These are phyloP conservation scores for Mycena citricolor DNA, from an alignment of 1,284 basidiomycete species.

Conservation along the genomic window DNA sequence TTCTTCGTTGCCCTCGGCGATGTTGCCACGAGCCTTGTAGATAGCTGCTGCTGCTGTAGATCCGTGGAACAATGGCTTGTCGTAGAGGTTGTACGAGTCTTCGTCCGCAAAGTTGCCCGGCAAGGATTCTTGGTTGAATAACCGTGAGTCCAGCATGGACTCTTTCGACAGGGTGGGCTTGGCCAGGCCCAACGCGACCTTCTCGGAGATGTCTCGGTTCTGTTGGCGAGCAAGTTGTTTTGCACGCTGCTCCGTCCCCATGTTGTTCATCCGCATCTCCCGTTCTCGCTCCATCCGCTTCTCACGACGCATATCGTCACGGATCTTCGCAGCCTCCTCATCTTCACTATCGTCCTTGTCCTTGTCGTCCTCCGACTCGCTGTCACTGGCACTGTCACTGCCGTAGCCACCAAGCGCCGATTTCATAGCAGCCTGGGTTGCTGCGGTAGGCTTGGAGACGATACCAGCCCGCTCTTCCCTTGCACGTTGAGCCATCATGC, in stretches of 20 bases:
- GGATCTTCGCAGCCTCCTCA: conserved; percentile 81
- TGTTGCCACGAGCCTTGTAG: conserved; percentile 90
- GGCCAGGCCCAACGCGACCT: conserved; percentile 95
- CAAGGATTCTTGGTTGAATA: conserved; percentile 96
- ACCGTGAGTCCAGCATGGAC: conserved; percentile 92
- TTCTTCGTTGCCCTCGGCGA: conserved; percentile 82
- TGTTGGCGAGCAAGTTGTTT: conserved; percentile 94
- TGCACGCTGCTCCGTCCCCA: conserved; percentile 96
- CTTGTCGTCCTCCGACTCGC: conserved; percentile 35
- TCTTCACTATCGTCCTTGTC: conserved; percentile 65
- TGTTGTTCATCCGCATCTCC: conserved; percentile 98
- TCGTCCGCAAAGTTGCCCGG: conserved; percentile 85
- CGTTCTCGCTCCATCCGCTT: conserved; percentile 93
- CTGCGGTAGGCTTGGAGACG: conserved; percentile 56
- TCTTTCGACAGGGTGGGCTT: conserved; percentile 96
- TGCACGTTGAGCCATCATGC: conserved; percentile 91
- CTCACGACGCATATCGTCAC: conserved; percentile 90
- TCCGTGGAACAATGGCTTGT: conserved; percentile 94
- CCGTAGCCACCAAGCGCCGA: conserved; percentile 84
- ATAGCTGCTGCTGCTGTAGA: conserved; percentile 96
- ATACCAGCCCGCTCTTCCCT: conserved; percentile 91
- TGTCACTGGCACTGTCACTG: conserved; percentile 62
- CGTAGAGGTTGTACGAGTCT: conserved; percentile 92
- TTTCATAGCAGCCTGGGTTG: conserved; percentile 67
- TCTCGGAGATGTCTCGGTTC: conserved; percentile 99